Conservation (phyloP, 1,284 basidiomycete genomes). For the Xerocomus nothofagi region DNA sequence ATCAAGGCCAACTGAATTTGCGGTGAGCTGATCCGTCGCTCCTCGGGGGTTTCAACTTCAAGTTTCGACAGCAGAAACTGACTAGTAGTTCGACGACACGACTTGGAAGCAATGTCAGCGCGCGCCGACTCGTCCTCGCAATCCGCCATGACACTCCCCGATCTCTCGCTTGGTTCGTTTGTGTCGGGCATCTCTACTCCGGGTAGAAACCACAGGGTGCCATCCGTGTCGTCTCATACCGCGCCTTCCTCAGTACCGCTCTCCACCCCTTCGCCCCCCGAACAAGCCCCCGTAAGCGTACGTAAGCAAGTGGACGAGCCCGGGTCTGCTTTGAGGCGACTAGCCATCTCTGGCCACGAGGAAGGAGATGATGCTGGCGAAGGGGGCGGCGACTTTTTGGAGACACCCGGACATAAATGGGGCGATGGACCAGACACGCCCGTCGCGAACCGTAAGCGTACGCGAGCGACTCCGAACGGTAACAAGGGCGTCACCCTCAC, state of each 20-base stretch:
- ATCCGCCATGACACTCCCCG: conserved; percentile 50
- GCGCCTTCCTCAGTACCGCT: conserved; percentile 54
- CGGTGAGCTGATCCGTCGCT: conserved; percentile 13
- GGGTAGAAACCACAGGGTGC: conserved; percentile 47
- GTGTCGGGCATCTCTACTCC: conserved; percentile 58
- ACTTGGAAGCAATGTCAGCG: conserved; percentile 20
- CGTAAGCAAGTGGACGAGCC: conserved; percentile 28
- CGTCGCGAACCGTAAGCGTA: conserved; percentile 43
- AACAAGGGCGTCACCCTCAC: conserved; percentile 74
- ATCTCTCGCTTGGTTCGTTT: conserved; percentile 63
- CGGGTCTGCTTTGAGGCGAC: conserved; percentile 25
- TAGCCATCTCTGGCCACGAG: conserved; percentile 35
- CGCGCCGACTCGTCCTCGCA: conserved; percentile 39
- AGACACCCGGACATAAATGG: conserved; percentile 56
- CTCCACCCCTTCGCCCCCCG: conserved; percentile 52
- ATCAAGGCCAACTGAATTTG: background rate
- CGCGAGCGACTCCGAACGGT: conserved; percentile 42
- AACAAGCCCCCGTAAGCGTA: conserved; percentile 12
- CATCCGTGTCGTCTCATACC: conserved; percentile 53
- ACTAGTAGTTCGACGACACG: background rate
- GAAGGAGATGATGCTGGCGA: conserved; percentile 43
- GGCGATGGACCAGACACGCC: conserved; percentile 52
- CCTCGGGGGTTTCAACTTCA: no score
- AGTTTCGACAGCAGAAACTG: background rate
- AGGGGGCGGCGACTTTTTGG: conserved; percentile 46